Base-by-base conservation (phyloP, 2,329 filamentous ascomycete species). In the Colletotrichum coccodes region DNA sequence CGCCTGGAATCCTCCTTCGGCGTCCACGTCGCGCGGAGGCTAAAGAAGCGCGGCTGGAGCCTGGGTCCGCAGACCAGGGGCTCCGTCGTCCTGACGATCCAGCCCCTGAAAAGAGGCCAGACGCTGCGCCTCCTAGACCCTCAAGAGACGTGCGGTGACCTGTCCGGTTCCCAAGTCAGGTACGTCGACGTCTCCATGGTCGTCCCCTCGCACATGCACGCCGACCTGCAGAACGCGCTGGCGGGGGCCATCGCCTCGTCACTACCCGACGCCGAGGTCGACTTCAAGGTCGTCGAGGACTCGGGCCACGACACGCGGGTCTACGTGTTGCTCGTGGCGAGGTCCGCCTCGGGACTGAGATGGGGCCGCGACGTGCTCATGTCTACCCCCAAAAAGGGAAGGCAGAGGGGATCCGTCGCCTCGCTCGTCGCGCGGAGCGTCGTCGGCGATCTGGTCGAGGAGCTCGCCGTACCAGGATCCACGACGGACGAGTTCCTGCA, bases 281-380 rank as follows among this genome's bases (percentile, higher is more conserved):
- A 79, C 52, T 84, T 90, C 73, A 77, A 80, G 23, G 38, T 84
- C 0, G 72, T 81, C 1, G 86, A 89, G 72, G 86, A 89, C 69
- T 89, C 86, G 60, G 80, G 79, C 1, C 80, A 86, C 56, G 81
- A 83, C 47, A 76, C 83, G 42, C 81, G 88, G 4, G 84, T 88
- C 70, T 90, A 89, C 72, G 80, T 87, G 21, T 79, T 91, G 1
- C 78, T 90, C 0, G 88, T 91, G 4, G 88, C 87, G 1, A 82
- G 82, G 70, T 87, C 87, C 0, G 74, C 73, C 56, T 70, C 77
- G 60, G 73, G 72, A 3, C 71, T 85, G 14, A 80, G 83, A 59
- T 87, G 86, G 82, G 86, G 84, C 1, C 77, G 80, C n/a, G 87
- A 89, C 71, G 68, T 79, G 52, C 75, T 85, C 49, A 72, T 75